Conservation (phyloP, 441 rosid genomes). For the Codiaeum variegatum region DNA sequence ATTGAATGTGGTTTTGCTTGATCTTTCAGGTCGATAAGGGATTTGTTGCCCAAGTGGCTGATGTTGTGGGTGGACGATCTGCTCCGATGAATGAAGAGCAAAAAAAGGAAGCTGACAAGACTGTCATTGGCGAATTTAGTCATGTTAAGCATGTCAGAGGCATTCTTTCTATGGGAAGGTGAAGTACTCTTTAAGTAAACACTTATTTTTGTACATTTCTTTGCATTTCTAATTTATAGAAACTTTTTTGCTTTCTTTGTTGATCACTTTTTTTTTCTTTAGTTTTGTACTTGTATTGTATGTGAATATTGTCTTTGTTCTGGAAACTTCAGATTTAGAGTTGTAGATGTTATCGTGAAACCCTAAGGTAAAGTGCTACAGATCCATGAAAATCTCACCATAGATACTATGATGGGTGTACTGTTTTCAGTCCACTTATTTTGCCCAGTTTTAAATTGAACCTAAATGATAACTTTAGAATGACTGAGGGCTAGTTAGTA, state of each 20-base stretch:
- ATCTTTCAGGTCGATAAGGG: conserved; percentile 78
- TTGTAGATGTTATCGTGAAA: not conserved
- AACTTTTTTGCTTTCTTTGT: not conserved
- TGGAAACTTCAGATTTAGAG: not conserved
- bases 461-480: no score
- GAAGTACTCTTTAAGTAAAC: not conserved
- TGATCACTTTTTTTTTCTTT: no score
- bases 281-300: not conserved
- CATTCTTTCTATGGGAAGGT: conserved; percentile 95
- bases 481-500: no score
- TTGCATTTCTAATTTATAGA: not conserved
- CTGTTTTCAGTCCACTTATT: not conserved
- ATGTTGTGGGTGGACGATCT: conserved; percentile 63
- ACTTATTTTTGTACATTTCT: not conserved
- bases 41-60: conserved; percentile 94
- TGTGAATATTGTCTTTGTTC: not conserved
- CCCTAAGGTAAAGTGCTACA: not conserved
- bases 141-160: conserved; percentile 89
- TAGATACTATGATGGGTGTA: not conserved
- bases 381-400: not conserved
- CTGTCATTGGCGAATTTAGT: conserved; percentile 77
- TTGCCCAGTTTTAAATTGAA: no score
- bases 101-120: conserved; percentile 63
- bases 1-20: not conserved
- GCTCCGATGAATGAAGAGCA: conserved; percentile 89